Evolutionary conservation across 2,329 filamentous ascomycete genomes (phyloP).

Genomic region (Aspergillus sp.): DNA sequence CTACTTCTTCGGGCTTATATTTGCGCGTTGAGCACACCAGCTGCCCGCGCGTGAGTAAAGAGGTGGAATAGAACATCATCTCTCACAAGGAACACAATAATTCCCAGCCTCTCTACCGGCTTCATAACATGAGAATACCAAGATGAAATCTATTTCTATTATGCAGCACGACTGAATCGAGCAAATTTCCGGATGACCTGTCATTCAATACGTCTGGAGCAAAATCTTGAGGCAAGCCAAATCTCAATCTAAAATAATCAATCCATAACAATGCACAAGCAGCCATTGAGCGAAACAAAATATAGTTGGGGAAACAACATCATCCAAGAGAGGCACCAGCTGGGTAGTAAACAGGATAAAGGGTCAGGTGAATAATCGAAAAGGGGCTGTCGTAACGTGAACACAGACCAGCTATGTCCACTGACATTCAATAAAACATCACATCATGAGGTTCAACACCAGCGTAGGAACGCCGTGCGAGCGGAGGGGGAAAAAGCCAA

Average conservation of each 20-base stretch:
- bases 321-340: not conserved
- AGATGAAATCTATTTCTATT: not conserved
- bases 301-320: not conserved
- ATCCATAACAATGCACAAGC: not conserved
- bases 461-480: not conserved
- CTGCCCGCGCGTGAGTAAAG: not conserved
- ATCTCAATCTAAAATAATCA: not conserved
- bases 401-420: constrained; percentile 11
- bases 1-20: too few relatives aligned
- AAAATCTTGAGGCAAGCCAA: not conserved
- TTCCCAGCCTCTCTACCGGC: not conserved
- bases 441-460: not conserved
- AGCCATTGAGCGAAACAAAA: not conserved
- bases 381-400: not conserved
- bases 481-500: constrained; percentile 6
- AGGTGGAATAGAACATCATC: not conserved
- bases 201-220: not conserved
- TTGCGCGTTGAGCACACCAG: too few relatives aligned
- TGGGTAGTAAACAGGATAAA: not conserved
- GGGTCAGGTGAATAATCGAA: not conserved
- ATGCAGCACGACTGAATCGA: not conserved
- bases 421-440: constrained; percentile 1
- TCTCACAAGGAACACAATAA: not conserved
- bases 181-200: not conserved
- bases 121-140: not conserved